Conservation (phyloP, 345 rosid species). For the Eucalyptus microcorys region DNA sequence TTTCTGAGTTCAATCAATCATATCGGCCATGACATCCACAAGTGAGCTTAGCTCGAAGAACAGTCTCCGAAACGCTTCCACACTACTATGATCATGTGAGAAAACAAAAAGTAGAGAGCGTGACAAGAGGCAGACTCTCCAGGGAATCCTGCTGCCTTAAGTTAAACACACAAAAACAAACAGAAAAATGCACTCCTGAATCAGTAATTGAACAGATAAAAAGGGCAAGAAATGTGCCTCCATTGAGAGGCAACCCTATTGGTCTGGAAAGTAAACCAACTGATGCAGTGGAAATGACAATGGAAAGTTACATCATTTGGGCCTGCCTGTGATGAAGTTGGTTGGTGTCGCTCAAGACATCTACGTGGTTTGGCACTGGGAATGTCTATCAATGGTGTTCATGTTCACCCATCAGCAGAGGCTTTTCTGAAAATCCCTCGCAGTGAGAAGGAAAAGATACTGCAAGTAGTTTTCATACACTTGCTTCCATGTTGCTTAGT, state of each 20-base stretch:
- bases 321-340: neutral
- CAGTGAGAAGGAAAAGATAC: neutral
- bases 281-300: neutral
- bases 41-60: neutral
- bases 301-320: neutral
- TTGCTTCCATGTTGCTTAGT: neutral
- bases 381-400: neutral
- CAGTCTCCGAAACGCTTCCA: neutral
- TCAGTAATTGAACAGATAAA: neutral
- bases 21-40: neutral
- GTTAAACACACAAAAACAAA: neutral
- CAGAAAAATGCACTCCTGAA: neutral
- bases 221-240: neutral
- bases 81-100: neutral
- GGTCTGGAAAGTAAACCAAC: neutral
- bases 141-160: neutral
- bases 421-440: neutral
- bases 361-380: neutral
- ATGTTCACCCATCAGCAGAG: neutral
- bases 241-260: neutral
- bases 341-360: neutral
- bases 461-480: neutral
- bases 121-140: neutral
- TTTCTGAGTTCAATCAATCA: neutral
- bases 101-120: neutral